Evolutionary conservation across 768 basidiomycete genomes (phyloP).

Genomic region (Leccinum pellstonianum): DNA sequence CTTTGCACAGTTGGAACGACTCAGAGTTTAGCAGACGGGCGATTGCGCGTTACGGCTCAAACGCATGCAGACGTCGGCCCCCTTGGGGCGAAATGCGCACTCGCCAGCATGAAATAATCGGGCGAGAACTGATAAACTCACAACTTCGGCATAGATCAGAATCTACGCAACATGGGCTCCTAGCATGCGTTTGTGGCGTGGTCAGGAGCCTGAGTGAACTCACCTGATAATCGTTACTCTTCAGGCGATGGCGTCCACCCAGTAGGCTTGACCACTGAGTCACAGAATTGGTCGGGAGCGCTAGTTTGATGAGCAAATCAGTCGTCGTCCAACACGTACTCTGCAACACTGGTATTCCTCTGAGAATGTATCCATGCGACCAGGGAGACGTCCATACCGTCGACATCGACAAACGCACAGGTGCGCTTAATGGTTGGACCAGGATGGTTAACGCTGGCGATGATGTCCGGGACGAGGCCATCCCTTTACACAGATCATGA

Average conservation of each 20-base stretch:
- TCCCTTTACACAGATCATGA: neutral
- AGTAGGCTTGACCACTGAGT: neutral
- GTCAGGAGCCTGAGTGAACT: neutral
- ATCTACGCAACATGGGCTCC: neutral
- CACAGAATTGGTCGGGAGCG: neutral
- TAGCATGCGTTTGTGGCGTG: neutral
- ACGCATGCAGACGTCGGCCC: neutral
- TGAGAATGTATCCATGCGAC: neutral
- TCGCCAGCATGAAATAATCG: neutral
- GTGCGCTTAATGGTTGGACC: neutral
- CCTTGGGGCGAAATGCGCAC: neutral
- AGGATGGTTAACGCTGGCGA: neutral
- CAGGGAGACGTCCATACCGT: neutral
- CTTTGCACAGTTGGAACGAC: neutral
- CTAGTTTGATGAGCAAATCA: neutral
- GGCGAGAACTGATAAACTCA: neutral
- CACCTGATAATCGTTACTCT: neutral
- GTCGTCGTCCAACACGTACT: neutral
- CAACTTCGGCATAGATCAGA: neutral
- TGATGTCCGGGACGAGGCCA: neutral
- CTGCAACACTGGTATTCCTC: neutral
- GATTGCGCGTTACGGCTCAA: neutral
- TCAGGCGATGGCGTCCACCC: neutral
- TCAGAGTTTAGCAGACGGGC: neutral
- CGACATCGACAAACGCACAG: neutral